A percentile compares a stretch with the other conserved stretches of the same genome.
Conservation (phyloP, 768 basidiomycete genomes). For the Boletus tomentosulus region DNA sequence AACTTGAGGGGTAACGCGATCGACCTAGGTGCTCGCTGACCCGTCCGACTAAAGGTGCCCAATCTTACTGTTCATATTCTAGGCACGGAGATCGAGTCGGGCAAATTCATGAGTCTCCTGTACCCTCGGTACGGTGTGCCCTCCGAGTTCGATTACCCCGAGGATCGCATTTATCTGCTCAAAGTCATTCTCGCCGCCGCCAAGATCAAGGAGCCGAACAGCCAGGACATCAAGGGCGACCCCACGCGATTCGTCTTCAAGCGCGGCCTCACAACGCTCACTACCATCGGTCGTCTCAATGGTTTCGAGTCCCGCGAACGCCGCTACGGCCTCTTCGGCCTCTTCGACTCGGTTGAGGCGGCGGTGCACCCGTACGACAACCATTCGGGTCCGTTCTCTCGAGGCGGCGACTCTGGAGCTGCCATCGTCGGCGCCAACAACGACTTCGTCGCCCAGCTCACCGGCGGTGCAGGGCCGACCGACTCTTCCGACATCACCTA, state of each 20-base stretch:
- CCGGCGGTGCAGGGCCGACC: conserved; percentile 25
- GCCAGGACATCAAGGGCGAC: conserved; percentile 20
- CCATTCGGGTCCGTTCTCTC: conserved; percentile 18
- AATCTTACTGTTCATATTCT: too few relatives aligned
- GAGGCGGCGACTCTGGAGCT: conserved; percentile 21
- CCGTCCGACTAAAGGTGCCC: too few relatives aligned
- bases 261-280: conserved; percentile 4
- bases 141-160: neutral
- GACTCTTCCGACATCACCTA: conserved; percentile 31
- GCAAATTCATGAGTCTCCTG: neutral
- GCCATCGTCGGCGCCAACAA: conserved; percentile 5
- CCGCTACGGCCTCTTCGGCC: neutral
- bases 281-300: conserved; percentile 4
- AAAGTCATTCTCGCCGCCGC: conserved; percentile 9
- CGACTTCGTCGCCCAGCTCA: conserved; percentile 30
- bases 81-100: neutral
- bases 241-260: conserved; percentile 13
- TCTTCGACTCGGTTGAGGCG: neutral
- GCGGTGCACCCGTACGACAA: conserved; percentile 9
- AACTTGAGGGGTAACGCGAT: too few relatives aligned
- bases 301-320: conserved; percentile 10
- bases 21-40: too few relatives aligned
- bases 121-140: neutral
- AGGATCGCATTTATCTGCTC: neutral
- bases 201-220: conserved; percentile 20